These are phyloP conservation scores for Neocucurbitaria cava DNA, from an alignment of 2,329 filamentous ascomycete species.

Conservation along the genomic window DNA sequence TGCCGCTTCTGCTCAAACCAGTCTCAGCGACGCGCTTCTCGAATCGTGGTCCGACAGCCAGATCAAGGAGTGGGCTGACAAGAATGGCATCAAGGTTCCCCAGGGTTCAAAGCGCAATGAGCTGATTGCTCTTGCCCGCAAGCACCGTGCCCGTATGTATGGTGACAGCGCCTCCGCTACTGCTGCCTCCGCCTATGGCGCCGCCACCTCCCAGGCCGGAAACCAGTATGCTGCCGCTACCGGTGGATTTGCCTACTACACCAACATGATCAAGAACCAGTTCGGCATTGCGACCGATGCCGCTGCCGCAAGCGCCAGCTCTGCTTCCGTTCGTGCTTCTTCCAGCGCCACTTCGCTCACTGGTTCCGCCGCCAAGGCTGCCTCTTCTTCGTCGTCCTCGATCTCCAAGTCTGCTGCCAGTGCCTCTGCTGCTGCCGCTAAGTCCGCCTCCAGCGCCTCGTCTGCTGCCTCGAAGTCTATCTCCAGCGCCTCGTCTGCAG, in stretches of 20 bases:
- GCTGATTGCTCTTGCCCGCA: slow-evolving; percentile 85
- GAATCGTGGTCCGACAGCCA: slow-evolving; percentile 89
- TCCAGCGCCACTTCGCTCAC: slow-evolving; percentile 33
- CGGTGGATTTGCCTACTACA: slow-evolving; percentile 44
- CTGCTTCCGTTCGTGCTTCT: slow-evolving; percentile 40
- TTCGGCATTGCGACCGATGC: slow-evolving; percentile 60
- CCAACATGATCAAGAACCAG: slow-evolving; percentile 54
- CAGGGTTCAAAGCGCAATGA: slow-evolving; percentile 93
- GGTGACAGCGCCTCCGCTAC: slow-evolving; percentile 65
- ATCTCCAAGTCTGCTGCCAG: slow-evolving; percentile 44
- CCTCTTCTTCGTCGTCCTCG: slow-evolving; percentile 42
- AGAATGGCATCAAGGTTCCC: slow-evolving; percentile 86
- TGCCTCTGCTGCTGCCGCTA: slow-evolving; percentile 39
- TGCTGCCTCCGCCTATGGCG: slow-evolving; percentile 51
- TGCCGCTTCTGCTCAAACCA: slow-evolving; percentile 68
- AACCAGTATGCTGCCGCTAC: slow-evolving; percentile 74
- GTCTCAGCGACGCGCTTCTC: slow-evolving; percentile 82
- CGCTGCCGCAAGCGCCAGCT: slow-evolving; percentile 32
- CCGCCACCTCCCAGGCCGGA: slow-evolving; percentile 63
- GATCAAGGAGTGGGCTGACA: slow-evolving; percentile 91
- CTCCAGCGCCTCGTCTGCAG: slow-evolving; percentile 41
- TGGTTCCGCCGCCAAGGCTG: slow-evolving; percentile 33
- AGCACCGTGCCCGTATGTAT: slow-evolving; percentile 76
- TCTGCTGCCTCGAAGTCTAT: slow-evolving; percentile 44
- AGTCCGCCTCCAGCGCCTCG: slow-evolving; percentile 42